Evolutionary conservation across 495 filamentous ascomycete genomes (phyloP), one percentile per base, ranked within the genome.

Genomic region (Penicillium argentinense): DNA sequence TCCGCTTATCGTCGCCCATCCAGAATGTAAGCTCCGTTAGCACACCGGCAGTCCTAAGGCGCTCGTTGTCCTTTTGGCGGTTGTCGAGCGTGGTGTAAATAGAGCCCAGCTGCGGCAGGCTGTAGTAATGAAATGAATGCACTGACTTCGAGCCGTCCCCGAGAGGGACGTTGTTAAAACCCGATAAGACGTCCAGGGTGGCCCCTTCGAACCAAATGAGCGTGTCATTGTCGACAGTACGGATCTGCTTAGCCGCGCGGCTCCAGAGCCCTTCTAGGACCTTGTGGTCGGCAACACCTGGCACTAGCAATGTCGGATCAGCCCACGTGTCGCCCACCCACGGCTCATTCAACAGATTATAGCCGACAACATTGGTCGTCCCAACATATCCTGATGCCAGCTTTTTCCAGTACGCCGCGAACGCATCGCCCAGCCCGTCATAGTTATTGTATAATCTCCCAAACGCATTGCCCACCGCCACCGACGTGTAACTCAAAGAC

Each of bases 61-160:
- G 44, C 44, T 53, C 32, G 24, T 39, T 53, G 39, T 53, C 51
- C 39, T 44, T 48, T 16, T 47, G 38, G 30, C 51, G 51, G 23
- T 53, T 53, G 16, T 34, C 40, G 39, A 53, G 51, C 28, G 51
- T 53, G 25, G 21, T 33, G 19, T 38, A 43, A 34, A 53, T 53
- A 39, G 51, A 43, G 26, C 51, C 44, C 22, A 53, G 16, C 45
- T 53, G 51, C 12, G 51, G 51, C 4, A 45, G 51, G 39, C 39
- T 43, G 32, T 53, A 53, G 39, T 53, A 53, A 29, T 53, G 51
- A 39, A 53, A 53, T 42, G 51, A 53, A 22, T 53, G 51, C 13
- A 53, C 45, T 26, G 51, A 39, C 45, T 53, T 53, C 32, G 51
- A 53, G 44, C 51, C 51, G 21, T 53, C 51, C 19, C 51, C 44